phyloP scores from a whole-genome alignment of 345 rosid genomes.

The Euphorbia tirucalli region DNA sequence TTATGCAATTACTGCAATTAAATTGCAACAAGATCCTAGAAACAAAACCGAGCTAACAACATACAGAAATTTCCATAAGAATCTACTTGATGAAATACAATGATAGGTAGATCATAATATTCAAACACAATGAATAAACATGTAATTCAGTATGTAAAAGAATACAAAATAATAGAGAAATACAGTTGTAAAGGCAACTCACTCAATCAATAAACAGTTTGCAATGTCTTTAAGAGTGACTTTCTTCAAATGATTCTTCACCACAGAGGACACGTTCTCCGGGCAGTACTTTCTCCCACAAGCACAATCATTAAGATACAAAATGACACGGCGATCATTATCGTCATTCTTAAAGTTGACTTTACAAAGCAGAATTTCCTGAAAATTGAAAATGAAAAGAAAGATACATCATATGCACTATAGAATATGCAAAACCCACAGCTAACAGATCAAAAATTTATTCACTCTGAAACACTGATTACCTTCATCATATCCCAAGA shows the following conservation, averaged over 20 bases:
- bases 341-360: constrained; percentile 68
- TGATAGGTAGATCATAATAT: not conserved
- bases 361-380: constrained; percentile 89
- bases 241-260: constrained; percentile 72
- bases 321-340: constrained; percentile 66
- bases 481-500: constrained; percentile 99
- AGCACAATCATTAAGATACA: constrained; percentile 63
- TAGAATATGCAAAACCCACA: not conserved
- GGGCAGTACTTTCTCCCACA: constrained; percentile 79
- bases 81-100: too few species aligned
- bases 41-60: too few species aligned
- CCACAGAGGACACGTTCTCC: constrained; percentile 66
- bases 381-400: constrained; percentile 17
- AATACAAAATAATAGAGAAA: not conserved
- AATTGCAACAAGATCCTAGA: too few species aligned
- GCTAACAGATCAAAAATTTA: not conserved
- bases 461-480: not conserved
- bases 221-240: constrained; percentile 75
- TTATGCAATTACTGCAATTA: too few species aligned
- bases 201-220: constrained; percentile 69
- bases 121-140: not conserved
- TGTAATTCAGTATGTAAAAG: not conserved
- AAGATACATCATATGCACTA: not conserved
- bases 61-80: too few species aligned
- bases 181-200: constrained; percentile 29